These are phyloP conservation scores for Penicillium polonicum DNA, from an alignment of 2,329 filamentous ascomycete species.

Conservation along the genomic window DNA sequence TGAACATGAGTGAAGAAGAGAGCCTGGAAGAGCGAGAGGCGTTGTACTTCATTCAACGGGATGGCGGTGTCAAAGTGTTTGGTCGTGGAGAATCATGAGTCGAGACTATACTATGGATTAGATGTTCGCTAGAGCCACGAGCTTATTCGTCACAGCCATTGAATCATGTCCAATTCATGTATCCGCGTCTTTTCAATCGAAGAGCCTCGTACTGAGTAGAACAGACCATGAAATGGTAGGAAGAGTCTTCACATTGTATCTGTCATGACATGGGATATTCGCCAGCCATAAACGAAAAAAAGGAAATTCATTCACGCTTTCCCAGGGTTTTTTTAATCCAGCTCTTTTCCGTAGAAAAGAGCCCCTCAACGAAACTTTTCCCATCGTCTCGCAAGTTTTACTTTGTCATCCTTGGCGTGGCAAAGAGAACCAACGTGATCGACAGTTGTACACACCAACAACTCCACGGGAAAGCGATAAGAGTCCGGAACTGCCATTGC, in stretches of 20 bases:
- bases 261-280: slow-evolving; percentile 40
- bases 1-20: slow-evolving; percentile 30
- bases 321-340: slow-evolving; percentile 32
- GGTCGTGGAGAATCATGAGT: slow-evolving; percentile 65
- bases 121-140: neutral
- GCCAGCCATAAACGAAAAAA: slow-evolving; percentile 40
- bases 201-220: slow-evolving; percentile 5
- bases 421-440: slow-evolving; percentile 32
- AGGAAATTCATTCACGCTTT: slow-evolving; percentile 42
- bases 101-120: slow-evolving; percentile 6
- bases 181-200: neutral
- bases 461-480: slow-evolving; percentile 38
- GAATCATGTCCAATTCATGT: neutral
- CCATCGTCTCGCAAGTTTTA: slow-evolving; percentile 24
- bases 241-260: slow-evolving; percentile 40
- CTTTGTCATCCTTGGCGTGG: slow-evolving; percentile 23
- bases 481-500: slow-evolving; percentile 35
- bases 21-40: slow-evolving; percentile 63
- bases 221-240: slow-evolving; percentile 19
- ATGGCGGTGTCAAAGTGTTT: slow-evolving; percentile 80
- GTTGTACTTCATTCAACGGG: slow-evolving; percentile 75
- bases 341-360: slow-evolving; percentile 23
- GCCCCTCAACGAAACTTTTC: slow-evolving; percentile 31
- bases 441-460: slow-evolving; percentile 36
- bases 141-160: neutral